Conservation (phyloP, 192 early-diverging fungal genomes). For the Entomortierella chlamydospora region DNA sequence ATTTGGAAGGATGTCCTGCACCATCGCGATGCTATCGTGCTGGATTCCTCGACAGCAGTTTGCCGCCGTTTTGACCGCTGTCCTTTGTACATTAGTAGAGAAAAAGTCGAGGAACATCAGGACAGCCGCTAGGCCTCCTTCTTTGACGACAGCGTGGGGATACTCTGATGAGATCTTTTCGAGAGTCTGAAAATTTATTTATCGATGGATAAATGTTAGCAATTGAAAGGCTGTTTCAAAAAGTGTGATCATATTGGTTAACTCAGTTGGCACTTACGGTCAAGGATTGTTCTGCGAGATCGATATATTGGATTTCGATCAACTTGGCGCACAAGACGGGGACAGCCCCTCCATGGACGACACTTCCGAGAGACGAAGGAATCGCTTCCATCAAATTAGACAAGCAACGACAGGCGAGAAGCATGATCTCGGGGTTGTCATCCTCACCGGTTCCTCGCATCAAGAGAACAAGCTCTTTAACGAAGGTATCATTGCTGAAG, state of each 20-base stretch:
- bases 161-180: constrained; percentile 83
- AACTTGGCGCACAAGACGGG: constrained; percentile 81
- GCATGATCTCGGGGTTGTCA: constrained; percentile 81
- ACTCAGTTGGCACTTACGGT: constrained; percentile 54
- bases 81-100: constrained; percentile 83
- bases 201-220: neutral
- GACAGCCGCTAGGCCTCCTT: constrained; percentile 79
- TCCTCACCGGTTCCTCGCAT: constrained; percentile 62
- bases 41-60: constrained; percentile 72
- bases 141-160: constrained; percentile 72
- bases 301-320: constrained; percentile 89
- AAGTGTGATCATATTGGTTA: neutral
- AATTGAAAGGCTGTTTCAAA: neutral
- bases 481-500: constrained; percentile 75
- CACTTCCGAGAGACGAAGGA: constrained; percentile 70
- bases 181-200: constrained; percentile 61
- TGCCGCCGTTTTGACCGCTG: constrained; percentile 79
- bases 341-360: constrained; percentile 78
- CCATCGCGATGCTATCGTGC: constrained; percentile 65
- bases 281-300: constrained; percentile 91
- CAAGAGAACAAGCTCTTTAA: constrained; percentile 73
- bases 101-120: constrained; percentile 94
- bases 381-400: constrained; percentile 91
- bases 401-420: constrained; percentile 91
- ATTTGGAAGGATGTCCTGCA: constrained; percentile 75